A percentile compares a stretch with the other conserved stretches of the same genome.
Evolutionary conservation across 2,329 filamentous ascomycete genomes (phyloP).

Genomic region (Lachnellula willkommii): DNA sequence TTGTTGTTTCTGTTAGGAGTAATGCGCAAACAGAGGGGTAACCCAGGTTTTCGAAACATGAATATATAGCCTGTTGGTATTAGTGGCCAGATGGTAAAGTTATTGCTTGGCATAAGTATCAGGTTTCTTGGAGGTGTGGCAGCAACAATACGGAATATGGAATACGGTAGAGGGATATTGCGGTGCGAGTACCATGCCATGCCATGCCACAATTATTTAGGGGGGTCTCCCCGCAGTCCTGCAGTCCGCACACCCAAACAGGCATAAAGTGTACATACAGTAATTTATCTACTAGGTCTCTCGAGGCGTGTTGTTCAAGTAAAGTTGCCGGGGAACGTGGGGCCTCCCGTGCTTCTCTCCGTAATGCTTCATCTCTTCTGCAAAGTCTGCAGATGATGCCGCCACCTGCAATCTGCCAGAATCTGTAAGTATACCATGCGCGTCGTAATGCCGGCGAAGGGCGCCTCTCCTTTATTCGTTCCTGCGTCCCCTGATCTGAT

Average conservation of each 20-base stretch:
- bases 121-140: too few relatives aligned
- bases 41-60: too few relatives aligned
- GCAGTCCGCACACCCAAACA: background rate
- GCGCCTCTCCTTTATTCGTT: slow-evolving; percentile 1
- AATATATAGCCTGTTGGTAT: too few relatives aligned
- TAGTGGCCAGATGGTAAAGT: too few relatives aligned
- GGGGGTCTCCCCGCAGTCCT: background rate
- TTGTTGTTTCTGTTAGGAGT: too few relatives aligned
- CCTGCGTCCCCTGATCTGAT: slow-evolving; percentile 4
- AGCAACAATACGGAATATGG: too few relatives aligned
- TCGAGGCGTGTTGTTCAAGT: background rate
- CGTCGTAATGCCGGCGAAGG: slow-evolving; percentile 6
- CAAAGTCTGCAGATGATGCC: background rate
- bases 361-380: background rate
- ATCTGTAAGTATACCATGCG: background rate
- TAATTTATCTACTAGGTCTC: background rate
- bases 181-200: background rate
- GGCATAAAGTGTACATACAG: background rate
- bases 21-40: too few relatives aligned
- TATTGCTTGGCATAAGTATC: too few relatives aligned
- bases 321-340: background rate
- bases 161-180: background rate
- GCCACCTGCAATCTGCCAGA: background rate
- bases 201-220: background rate
- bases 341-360: background rate